Evolutionary conservation across 2,329 filamentous ascomycete genomes (phyloP).

Genomic region (Epichloe sylvatica): DNA sequence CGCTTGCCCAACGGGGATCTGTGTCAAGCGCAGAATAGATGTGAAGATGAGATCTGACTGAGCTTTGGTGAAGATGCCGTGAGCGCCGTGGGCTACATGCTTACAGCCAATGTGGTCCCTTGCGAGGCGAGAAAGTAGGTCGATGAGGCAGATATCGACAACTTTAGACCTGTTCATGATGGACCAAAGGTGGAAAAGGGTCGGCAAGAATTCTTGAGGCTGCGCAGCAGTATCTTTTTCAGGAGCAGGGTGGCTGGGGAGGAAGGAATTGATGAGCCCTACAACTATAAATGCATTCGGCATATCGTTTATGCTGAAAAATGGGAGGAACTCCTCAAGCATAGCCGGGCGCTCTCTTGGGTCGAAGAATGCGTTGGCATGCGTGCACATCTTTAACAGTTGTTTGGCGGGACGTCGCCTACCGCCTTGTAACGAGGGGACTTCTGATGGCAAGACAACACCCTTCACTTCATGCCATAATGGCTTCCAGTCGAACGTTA

Average conservation of each 20-base stretch:
- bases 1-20: conserved; percentile 92
- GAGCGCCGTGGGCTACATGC: conserved; percentile 67
- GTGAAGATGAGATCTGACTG: conserved; percentile 92
- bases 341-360: conserved; percentile 71
- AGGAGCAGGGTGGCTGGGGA: conserved; percentile 71
- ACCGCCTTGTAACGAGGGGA: conserved; percentile 47
- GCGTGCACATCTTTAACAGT: conserved; percentile 77
- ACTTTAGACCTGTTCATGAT: conserved; percentile 78
- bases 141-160: conserved; percentile 76
- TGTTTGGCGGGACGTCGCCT: conserved; percentile 45
- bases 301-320: conserved; percentile 85
- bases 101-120: conserved; percentile 65
- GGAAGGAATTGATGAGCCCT: conserved; percentile 69
- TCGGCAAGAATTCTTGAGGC: conserved; percentile 79
- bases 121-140: conserved; percentile 76
- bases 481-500: conserved; percentile 86
- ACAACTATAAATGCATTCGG: conserved; percentile 89
- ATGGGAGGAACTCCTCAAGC: conserved; percentile 67
- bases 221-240: conserved; percentile 60
- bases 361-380: conserved; percentile 86
- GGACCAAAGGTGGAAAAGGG: conserved; percentile 94
- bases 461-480: conserved; percentile 87
- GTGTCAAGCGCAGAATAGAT: conserved; percentile 71
- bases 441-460: conserved; percentile 76
- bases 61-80: conserved; percentile 83